Evolutionary conservation across 768 basidiomycete genomes (phyloP), one percentile per base, ranked within the genome.

Genomic region (Leccinellum rugosiceps): DNA sequence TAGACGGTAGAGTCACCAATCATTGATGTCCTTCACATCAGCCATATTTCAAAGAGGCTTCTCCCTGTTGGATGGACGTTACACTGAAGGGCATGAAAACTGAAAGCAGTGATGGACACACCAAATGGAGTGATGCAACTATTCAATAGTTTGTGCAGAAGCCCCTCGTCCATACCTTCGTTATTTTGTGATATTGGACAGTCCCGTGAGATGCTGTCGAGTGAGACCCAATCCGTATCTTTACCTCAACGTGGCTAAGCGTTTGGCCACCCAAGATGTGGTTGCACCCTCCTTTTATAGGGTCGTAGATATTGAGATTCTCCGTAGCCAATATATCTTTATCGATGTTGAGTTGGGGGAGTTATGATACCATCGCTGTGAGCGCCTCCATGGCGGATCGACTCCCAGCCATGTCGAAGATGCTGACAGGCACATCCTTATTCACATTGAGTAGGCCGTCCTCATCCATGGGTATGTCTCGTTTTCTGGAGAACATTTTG

Each of bases 221-320:
- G 58, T 28, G 55, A 59, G 46, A 31, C 9, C n/a, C 19, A 51
- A 2, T 15, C 38, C 10, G 35, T 51, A 21, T n/a, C 64, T 72
- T 44, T 52, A 94, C 93, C 79, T 99, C 97, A 59, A 99, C 80
- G 70, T 99, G 97, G 14, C 92, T 90, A 53, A 99, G 78, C 0
- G 94, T 95, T 70, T 98, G 94, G 3, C 97, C 97, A 71, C 98
- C 95, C 43, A 99, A 78, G 0, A 90, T 81, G 53, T 98, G 74
- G 26, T 86, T 90, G 68, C 87, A 80, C 17, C 94, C 94, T 58
- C 82, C 81, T 69, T 89, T 87, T 83, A 98, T 93, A 1, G 97
- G 96, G 72, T 97, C 94, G 68, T 96, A 97, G 35, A 96, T 79
- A 64, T 97, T 95, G 80, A 99, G 98, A 69, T 98, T 98, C 75